Base-by-base conservation (phyloP, 2,329 filamentous ascomycete genomes). In the Dichotomopilus funicola region DNA sequence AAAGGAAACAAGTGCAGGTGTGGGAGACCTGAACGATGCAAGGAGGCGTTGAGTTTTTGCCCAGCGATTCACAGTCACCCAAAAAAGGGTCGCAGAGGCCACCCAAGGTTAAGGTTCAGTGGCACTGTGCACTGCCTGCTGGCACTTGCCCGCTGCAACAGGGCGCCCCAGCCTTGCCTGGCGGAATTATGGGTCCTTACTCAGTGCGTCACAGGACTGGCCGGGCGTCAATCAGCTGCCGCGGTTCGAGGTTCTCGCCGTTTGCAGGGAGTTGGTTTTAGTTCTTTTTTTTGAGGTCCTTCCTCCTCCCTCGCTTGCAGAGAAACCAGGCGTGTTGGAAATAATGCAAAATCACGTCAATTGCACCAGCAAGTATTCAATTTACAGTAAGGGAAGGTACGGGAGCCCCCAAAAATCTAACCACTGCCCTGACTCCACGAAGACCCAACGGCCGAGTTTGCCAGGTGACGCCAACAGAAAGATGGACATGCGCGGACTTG, bases 41-140 rank as follows among this genome's bases (percentile, higher is more conserved):
- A 59, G 53, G 55, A 48, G 58, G 55, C 53, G 57, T 62, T 61
- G 53, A 58, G 61, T 62, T 64, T 64, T 64, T 61, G 62, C 60
- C 63, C 11, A 35, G 44, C 55, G 57, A 62, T 60, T 60, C 61
- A 63, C 59, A 61, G 60, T 63, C 54, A 55, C 57, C 58, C 51
- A 48, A 54, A 59, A 64, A 62, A 52, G 46, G 51, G 40, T 37
- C 57, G 59, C 56, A 61, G 54, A 62, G 59, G 56, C 58, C 61
- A 59, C 61, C 51, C 45, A 49, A 41, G 51, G 51, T 50, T 53
- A 27, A 27, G 19, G 19, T 27, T 27, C 19, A 27, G 19, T 27
- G 19, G 19, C 58, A 60, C 53, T 55, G 56, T 54, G 55, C 53
- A 52, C 53, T 33, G 19, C 19, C 19, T 27, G 46, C 46, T 54